phyloP scores from a whole-genome alignment of 306 rosid genomes.

The Begonia fuchsioides region DNA sequence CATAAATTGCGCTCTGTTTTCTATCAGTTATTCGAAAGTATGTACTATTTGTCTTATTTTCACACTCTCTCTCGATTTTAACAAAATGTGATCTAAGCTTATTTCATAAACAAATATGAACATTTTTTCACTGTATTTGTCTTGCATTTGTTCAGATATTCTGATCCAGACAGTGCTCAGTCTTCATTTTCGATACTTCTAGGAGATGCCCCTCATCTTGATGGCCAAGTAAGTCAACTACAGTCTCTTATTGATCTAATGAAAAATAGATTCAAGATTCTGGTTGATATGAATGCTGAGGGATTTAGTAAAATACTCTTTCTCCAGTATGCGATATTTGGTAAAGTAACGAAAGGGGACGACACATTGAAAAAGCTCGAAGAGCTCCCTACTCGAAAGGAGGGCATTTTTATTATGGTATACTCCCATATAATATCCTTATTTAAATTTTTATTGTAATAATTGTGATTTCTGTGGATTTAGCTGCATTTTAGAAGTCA shows the following conservation, averaged over 20 bases:
- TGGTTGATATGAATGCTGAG: conserved; percentile 12
- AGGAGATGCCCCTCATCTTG: conserved; percentile 89
- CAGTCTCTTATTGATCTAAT: conserved; percentile 8
- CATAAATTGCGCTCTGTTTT: too few relatives aligned
- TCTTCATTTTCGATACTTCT: conserved; percentile 89
- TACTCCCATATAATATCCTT: conserved; percentile 3
- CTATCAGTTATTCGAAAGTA: too few relatives aligned
- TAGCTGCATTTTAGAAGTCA: too few relatives aligned
- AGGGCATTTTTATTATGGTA: conserved; percentile 95
- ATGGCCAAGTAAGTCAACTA: conserved; percentile 39
- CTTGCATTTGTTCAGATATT: conserved; percentile 31
- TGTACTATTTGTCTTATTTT: too few relatives aligned
- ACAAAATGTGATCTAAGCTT: too few relatives aligned
- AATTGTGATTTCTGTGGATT: too few relatives aligned
- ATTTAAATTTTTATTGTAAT: background rate
- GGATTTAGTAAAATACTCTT: conserved; percentile 14
- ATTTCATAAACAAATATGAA: too few relatives aligned
- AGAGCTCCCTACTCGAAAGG: conserved; percentile 74
- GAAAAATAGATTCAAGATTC: conserved; percentile 6
- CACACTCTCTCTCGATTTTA: too few relatives aligned
- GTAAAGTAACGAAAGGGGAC: conserved; percentile 82
- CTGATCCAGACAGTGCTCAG: conserved; percentile 64
- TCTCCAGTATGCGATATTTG: conserved; percentile 85
- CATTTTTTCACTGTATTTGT: background rate
- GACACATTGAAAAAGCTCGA: conserved; percentile 67